Conservation (phyloP, 495 filamentous ascomycete species). For the Darksidea phi region DNA sequence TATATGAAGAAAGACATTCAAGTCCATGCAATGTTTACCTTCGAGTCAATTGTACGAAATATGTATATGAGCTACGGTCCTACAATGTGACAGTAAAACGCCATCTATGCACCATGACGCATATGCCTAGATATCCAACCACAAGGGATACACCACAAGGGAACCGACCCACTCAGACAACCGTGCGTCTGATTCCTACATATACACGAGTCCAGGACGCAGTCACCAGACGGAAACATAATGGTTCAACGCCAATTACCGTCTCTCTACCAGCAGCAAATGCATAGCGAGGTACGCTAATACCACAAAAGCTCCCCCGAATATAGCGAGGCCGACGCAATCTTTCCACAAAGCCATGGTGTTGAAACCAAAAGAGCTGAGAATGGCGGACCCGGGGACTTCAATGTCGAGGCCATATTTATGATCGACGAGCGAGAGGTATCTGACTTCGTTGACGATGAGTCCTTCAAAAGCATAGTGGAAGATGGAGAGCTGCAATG, state of each 20-base stretch:
- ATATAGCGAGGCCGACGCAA: constrained; percentile 74
- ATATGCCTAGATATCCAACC: background rate
- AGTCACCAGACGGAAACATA: background rate
- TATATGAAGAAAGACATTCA: too few species aligned
- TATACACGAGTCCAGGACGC: constrained; percentile 3
- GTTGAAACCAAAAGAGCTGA: constrained; percentile 91
- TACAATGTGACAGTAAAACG: background rate
- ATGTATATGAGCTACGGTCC: too few species aligned
- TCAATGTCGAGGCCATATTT: constrained; percentile 94
- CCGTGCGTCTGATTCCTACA: background rate
- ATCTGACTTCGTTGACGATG: constrained; percentile 96
- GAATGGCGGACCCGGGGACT: constrained; percentile 89
- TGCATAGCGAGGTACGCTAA: constrained; percentile 94
- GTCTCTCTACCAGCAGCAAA: constrained; percentile 85
- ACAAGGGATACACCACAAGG: constrained; percentile 1
- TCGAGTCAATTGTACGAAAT: too few species aligned
- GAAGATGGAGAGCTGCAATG: constrained; percentile 83
- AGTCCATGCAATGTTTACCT: too few species aligned
- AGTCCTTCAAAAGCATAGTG: constrained; percentile 96
- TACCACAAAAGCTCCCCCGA: constrained; percentile 79
- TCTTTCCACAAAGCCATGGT: constrained; percentile 81
- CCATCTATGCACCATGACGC: constrained; percentile 4
- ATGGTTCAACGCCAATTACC: constrained; percentile 48
- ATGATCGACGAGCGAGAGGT: constrained; percentile 82
- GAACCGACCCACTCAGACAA: too few species aligned